Conservation (phyloP, 768 basidiomycete species). For the Mycena vulgaris region DNA sequence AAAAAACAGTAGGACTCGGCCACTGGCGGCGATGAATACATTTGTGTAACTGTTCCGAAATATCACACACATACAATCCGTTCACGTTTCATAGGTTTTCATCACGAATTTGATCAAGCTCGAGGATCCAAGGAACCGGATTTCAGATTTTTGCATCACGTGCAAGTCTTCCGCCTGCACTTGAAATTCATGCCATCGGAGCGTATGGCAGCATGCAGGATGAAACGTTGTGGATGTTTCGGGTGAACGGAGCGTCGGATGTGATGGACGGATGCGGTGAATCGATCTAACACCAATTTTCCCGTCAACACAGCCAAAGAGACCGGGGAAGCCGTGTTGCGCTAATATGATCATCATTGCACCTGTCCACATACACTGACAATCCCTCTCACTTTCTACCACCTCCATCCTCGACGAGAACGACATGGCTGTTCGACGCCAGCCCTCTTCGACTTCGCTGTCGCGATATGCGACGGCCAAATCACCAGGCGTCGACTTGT, state of each 20-base stretch:
- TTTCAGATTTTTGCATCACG: too few relatives aligned
- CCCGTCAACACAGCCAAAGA: conserved; percentile 32
- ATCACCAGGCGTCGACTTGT: conserved; percentile 41
- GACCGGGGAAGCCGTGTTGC: not conserved
- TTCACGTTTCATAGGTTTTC: too few relatives aligned
- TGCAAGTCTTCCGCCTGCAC: too few relatives aligned
- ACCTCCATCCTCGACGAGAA: conserved; percentile 17
- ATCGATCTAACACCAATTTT: not conserved
- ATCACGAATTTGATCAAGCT: too few relatives aligned
- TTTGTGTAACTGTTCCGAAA: too few relatives aligned
- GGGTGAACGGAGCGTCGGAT: not conserved
- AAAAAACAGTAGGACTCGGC: too few relatives aligned
- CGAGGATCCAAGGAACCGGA: too few relatives aligned
- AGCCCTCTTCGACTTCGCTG: conserved; percentile 39
- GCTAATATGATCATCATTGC: conserved; percentile 12
- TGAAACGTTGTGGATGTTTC: not conserved
- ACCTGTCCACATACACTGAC: conserved; percentile 11
- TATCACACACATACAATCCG: too few relatives aligned
- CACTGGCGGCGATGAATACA: too few relatives aligned
- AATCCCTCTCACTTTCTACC: conserved; percentile 6
- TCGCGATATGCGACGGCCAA: conserved; percentile 40
- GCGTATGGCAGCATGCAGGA: too few relatives aligned
- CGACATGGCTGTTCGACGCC: conserved; percentile 35
- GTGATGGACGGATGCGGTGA: not conserved
- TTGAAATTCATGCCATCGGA: too few relatives aligned